A percentile compares a stretch with the other conserved stretches of the same genome.
Conservation (phyloP, 2,329 filamentous ascomycete genomes). For the Alternaria brassicicola region DNA sequence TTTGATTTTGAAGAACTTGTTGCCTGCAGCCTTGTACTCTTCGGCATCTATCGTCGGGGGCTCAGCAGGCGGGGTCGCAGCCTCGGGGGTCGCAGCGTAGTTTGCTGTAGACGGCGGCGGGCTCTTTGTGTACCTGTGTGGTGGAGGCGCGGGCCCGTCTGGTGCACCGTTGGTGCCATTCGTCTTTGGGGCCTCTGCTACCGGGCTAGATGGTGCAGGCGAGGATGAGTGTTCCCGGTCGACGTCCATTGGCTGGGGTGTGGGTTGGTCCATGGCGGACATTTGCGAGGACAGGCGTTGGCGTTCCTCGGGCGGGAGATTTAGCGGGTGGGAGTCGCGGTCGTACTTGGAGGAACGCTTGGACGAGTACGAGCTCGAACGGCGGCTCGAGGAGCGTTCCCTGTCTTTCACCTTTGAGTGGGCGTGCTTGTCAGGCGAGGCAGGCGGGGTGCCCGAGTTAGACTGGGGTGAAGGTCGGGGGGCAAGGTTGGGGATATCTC, state of each 20-base stretch:
- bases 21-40: constrained; percentile 87
- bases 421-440: constrained; percentile 48
- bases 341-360: constrained; percentile 56
- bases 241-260: constrained; percentile 73
- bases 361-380: constrained; percentile 42
- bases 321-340: constrained; percentile 81
- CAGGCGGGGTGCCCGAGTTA: constrained; percentile 41
- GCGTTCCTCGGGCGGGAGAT: constrained; percentile 86
- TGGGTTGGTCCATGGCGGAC: constrained; percentile 62
- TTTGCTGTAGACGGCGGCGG: constrained; percentile 52
- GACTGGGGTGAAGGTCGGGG: constrained; percentile 30
- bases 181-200: constrained; percentile 56
- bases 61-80: constrained; percentile 48
- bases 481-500: constrained; percentile 30
- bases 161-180: constrained; percentile 55
- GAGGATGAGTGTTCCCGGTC: constrained; percentile 69
- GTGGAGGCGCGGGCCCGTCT: constrained; percentile 69
- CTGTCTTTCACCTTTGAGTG: constrained; percentile 41
- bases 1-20: constrained; percentile 95
- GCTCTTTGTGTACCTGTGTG: constrained; percentile 65
- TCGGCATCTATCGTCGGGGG: constrained; percentile 77
- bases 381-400: constrained; percentile 34
- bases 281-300: constrained; percentile 73
- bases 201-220: constrained; percentile 58
- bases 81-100: constrained; percentile 48